Conservation (phyloP, 164 flowering plant species). For the Vitis riparia region DNA sequence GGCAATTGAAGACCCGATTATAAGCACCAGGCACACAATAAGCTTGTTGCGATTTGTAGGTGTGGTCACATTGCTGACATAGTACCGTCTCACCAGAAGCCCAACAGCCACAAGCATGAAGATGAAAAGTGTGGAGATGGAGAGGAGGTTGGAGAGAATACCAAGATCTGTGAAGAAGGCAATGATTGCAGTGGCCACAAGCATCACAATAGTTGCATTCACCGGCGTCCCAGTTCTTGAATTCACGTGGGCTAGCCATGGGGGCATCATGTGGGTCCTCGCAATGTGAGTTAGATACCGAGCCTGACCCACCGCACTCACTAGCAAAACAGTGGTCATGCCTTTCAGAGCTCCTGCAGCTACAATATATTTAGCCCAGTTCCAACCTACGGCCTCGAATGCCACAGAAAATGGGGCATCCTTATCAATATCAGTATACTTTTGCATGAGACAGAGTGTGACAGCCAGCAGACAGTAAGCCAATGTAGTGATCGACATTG, state of each 20-base stretch:
- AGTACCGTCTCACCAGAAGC: conserved; percentile 66
- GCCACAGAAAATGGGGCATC: conserved; percentile 67
- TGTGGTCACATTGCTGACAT: conserved; percentile 47
- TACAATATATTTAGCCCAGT: conserved; percentile 69
- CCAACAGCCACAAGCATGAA: conserved; percentile 65
- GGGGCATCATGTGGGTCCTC: conserved; percentile 75
- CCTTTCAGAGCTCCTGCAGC: conserved; percentile 67
- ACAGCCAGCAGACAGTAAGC: conserved; percentile 40
- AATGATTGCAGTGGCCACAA: conserved; percentile 43
- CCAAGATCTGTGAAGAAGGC: conserved; percentile 62
- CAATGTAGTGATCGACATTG: conserved; percentile 36
- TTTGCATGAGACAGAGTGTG: conserved; percentile 53
- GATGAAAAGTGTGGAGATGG: conserved; percentile 69
- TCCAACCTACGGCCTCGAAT: conserved; percentile 48
- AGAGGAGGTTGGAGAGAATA: conserved; percentile 56
- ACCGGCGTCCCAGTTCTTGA: conserved; percentile 62
- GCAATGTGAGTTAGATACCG: conserved; percentile 83
- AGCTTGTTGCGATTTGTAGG: conserved; percentile 34
- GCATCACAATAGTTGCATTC: conserved; percentile 62
- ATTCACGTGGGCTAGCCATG: conserved; percentile 54
- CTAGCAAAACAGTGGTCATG: conserved; percentile 71
- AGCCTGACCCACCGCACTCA: conserved; percentile 63
- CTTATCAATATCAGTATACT: conserved; percentile 25
- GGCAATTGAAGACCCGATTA: conserved; percentile 47
- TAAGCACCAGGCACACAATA: conserved; percentile 25